Evolutionary conservation across 345 rosid genomes (phyloP), one percentile per base, ranked within the genome.

Genomic region (Passiflora organensis): DNA sequence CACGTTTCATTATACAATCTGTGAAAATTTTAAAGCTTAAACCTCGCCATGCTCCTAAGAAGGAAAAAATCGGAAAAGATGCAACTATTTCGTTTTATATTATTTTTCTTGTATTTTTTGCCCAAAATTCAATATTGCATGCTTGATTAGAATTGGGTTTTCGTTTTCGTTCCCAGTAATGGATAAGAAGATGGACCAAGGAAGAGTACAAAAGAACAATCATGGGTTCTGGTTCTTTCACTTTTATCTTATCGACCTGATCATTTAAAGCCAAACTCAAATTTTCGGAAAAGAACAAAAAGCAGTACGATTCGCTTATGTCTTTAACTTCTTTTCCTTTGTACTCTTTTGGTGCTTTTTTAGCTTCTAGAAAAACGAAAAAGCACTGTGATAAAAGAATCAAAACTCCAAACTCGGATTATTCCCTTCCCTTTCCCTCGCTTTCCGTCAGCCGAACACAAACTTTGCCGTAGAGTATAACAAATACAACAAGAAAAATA

Each of bases 201-300:
- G 28, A 50, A 51, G 49, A 32, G 17, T 42, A 48, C 34, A 56
- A 55, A 56, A 55, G 34, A 64, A 21, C 24, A 49, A 20, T 41
- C 10, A 56, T 42, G 34, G 10, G 15, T 49, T 42, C 19, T 10
- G 9, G n/a, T 4, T 63, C 47, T 60, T 42, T 22, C 37, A 14
- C 20, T 38, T 20, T 37, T 10, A 17, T 21, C 21, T 13, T 23
- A 13, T 15, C 5, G 8, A 28, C 5, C 34, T 2, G 34, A 28
- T 28, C 53, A 15, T 19, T 48, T 0, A 41, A 43, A 25, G 48
- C 41, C 24, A 6, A 48, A 5, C 13, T 20, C 34, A 39, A 50
- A 24, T 6, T 41, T 13, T 16, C 14, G 37, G 21, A 13, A 44
- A 43, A 32, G 19, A 1, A 32, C 25, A 10, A 13, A 4, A 19